Base-by-base conservation (phyloP, 352 stramenopile species). In the Saprolegnia diclina region DNA sequence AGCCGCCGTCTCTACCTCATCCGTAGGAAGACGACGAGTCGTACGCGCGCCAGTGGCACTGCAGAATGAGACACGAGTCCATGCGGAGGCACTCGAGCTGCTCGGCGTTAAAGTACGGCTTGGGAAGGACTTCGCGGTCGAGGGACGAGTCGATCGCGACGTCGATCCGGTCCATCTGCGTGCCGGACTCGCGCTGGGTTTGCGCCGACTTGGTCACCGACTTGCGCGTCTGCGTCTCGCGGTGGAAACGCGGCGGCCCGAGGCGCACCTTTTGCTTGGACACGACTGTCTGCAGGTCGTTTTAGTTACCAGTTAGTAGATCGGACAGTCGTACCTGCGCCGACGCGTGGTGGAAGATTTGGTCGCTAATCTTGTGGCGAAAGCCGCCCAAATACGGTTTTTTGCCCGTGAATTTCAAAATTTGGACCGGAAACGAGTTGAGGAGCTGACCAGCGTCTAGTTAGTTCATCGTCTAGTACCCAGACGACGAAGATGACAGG, bases 381-480 rank as follows among this genome's bases (percentile, higher is more conserved):
- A 92, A 97, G 11, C 93, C 93, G 14, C 93, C 93, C 10, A 97
- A 56, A 69, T 92, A 98, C 38, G 79, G 72, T 70, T 98, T 98
- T 7, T 74, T 74, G 11, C 77, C 82, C 4, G 68, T 73, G 46
- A 91, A 92, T 71, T 94, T 94, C 14, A 84, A 77, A 29, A 96
- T 80, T 18, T 84, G 77, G 10, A 97, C 84, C 2, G 75, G 55
- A 56, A 96, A 82, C 37, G 72, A 87, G 22, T 76, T 75, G 24
- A 68, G 55, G 48, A 69, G 44, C 76, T 74, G n/a, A 45, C 78
- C 21, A 85, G 71, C n/a, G 67, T 82, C 44, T 85, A 62, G 56
- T 40, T 88, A n/a, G n/a, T n/a, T n/a, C n/a, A n/a, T n/a, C n/a
- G n/a, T n/a, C n/a, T n/a, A n/a, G n/a, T n/a, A n/a, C n/a, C n/a